Percentiles rank a stretch among this genome's conserved stretches.
These are phyloP conservation scores for Xerocomus nothofagi DNA, from an alignment of 1,284 basidiomycete genomes.

Conservation along the genomic window DNA sequence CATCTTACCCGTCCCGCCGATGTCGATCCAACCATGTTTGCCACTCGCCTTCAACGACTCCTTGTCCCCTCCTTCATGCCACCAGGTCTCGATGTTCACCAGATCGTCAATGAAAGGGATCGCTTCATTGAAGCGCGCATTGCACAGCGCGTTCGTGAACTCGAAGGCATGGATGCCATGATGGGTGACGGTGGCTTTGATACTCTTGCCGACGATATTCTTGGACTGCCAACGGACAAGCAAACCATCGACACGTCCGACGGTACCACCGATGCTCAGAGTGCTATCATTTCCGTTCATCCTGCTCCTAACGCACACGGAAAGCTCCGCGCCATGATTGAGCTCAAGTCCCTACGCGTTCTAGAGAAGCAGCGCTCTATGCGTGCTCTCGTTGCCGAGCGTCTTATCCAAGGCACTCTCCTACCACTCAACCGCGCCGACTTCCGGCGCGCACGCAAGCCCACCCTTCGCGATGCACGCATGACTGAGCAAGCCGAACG, in stretches of 20 bases:
- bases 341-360: slow-evolving; percentile 90
- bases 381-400: slow-evolving; percentile 84
- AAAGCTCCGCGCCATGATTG: slow-evolving; percentile 89
- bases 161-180: slow-evolving; percentile 82
- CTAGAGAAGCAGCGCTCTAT: slow-evolving; percentile 88
- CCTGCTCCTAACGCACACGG: slow-evolving; percentile 65
- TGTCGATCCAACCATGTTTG: slow-evolving; percentile 57
- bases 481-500: slow-evolving; percentile 90
- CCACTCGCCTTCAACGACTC: slow-evolving; percentile 76
- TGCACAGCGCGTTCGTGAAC: slow-evolving; percentile 85
- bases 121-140: slow-evolving; percentile 90
- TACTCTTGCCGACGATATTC: slow-evolving; percentile 50
- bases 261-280: slow-evolving; percentile 1
- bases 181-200: slow-evolving; percentile 77
- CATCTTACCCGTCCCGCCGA: slow-evolving; percentile 68
- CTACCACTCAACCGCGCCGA: slow-evolving; percentile 90
- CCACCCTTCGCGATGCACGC: slow-evolving; percentile 86
- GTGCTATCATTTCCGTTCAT: slow-evolving; percentile 30
- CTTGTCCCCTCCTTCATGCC: slow-evolving; percentile 91
- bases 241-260: slow-evolving; percentile 32
- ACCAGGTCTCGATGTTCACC: slow-evolving; percentile 89
- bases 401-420: slow-evolving; percentile 87
- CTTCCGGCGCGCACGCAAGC: slow-evolving; percentile 88
- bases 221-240: slow-evolving; percentile 43
- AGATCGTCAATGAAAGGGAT: slow-evolving; percentile 90